phyloP scores from a whole-genome alignment of 768 basidiomycete genomes.

The Arthromyces matolae region DNA sequence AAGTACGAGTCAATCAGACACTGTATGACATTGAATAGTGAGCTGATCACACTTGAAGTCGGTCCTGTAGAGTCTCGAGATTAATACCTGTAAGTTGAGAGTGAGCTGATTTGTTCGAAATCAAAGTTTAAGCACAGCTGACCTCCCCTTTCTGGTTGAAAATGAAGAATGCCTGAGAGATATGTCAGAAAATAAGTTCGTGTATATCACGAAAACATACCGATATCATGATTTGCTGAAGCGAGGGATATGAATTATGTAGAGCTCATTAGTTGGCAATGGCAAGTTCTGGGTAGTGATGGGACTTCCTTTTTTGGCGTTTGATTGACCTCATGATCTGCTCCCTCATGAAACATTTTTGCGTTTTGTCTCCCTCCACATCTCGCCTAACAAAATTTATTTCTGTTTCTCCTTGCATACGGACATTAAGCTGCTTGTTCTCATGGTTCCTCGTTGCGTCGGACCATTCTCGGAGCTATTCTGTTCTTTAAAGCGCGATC shows the following conservation, averaged over 20 bases:
- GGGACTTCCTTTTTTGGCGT: constrained; percentile 9
- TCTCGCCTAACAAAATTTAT: constrained; percentile 4
- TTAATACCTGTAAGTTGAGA: constrained; percentile 70
- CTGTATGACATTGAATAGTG: constrained; percentile 1
- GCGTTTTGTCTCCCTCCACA: neutral
- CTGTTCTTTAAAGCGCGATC: neutral
- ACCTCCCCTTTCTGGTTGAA: constrained; percentile 99
- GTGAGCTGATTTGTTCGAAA: constrained; percentile 4
- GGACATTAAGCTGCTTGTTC: constrained; percentile 9
- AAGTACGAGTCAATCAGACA: constrained; percentile 4
- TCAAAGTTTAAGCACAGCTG: constrained; percentile 19
- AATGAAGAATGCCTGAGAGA: constrained; percentile 90
- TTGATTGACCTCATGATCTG: neutral
- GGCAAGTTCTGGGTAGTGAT: constrained; percentile 1
- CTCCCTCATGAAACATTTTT: neutral
- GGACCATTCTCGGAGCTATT: constrained; percentile 6
- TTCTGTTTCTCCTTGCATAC: no score
- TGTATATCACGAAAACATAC: constrained; percentile 13
- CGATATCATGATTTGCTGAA: constrained; percentile 29
- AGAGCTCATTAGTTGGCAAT: constrained; percentile 6
- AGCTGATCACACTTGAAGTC: constrained; percentile 91
- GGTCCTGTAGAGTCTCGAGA: constrained; percentile 91
- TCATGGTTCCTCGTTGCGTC: neutral
- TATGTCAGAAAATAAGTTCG: neutral
- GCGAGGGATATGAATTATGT: constrained; percentile 1